Evolutionary conservation across 2,329 filamentous ascomycete species (phyloP).

Genomic region (Cercospora citrullina): DNA sequence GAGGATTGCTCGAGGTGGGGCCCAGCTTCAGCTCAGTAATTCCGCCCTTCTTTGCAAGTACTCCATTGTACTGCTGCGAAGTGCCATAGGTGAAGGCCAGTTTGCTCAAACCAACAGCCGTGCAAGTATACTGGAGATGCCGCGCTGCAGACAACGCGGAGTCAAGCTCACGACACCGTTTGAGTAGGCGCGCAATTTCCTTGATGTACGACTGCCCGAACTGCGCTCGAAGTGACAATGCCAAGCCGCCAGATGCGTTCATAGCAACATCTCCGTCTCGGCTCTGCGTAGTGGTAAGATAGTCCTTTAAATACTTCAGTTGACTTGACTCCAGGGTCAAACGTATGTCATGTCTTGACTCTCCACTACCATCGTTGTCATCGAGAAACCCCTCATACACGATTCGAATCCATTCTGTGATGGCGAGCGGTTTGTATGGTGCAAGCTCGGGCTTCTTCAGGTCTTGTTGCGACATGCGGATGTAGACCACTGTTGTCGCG

Average conservation of each 20-base stretch:
- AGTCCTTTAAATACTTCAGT: constrained; percentile 41
- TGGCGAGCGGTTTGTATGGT: constrained; percentile 2
- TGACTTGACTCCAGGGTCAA: constrained; percentile 40
- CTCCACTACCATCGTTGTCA: constrained; percentile 8
- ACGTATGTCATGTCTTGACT: constrained; percentile 44
- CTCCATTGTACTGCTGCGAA: constrained; percentile 25
- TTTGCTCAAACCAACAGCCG: constrained; percentile 61
- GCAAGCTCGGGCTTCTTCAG: not conserved
- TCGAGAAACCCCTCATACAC: constrained; percentile 12
- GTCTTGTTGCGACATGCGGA: constrained; percentile 6
- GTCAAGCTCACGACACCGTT: constrained; percentile 69
- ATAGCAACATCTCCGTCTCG: constrained; percentile 63
- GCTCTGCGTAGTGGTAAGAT: constrained; percentile 43
- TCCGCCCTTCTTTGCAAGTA: constrained; percentile 33
- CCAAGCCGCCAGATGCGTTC: constrained; percentile 62
- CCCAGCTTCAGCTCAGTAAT: constrained; percentile 59
- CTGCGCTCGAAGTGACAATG: constrained; percentile 58
- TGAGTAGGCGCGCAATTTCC: constrained; percentile 60
- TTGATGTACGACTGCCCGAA: constrained; percentile 62
- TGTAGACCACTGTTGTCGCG: constrained; percentile 14
- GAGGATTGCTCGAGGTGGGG: constrained; percentile 40
- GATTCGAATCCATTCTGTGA: constrained; percentile 18
- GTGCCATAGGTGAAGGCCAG: constrained; percentile 68
- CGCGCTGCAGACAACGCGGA: constrained; percentile 68
- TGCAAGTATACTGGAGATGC: constrained; percentile 57